These are phyloP conservation scores for Fusarium duplospermum DNA, from an alignment of 2,329 filamentous ascomycete genomes.

Conservation along the genomic window DNA sequence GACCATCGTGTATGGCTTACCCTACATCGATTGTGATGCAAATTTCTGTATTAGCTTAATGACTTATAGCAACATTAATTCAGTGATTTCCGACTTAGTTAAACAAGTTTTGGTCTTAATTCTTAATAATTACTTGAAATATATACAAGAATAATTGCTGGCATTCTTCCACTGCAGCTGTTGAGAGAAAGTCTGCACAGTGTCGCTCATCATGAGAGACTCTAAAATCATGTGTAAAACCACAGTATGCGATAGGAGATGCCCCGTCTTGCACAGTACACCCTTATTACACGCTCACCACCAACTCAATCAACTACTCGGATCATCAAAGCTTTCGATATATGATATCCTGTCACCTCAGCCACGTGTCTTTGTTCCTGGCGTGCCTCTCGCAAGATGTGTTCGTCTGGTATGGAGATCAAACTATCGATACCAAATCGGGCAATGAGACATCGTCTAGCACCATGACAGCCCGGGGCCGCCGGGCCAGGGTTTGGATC, in stretches of 20 bases:
- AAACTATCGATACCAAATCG: not conserved
- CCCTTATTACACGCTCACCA: not conserved
- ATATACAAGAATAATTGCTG: not conserved
- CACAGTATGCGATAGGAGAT: not conserved
- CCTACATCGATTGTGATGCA: not conserved
- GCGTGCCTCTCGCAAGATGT: not conserved
- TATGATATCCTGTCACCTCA: not conserved
- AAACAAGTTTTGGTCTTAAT: not conserved
- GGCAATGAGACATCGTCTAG: not conserved
- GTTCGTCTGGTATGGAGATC: slow-evolving; percentile 14
- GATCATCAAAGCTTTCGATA: not conserved
- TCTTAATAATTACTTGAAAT: not conserved
- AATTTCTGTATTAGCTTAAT: not conserved
- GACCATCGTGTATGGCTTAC: not conserved
- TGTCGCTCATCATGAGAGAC: not conserved
- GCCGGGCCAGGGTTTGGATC: not conserved
- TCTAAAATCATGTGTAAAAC: not conserved
- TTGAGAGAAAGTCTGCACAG: not conserved
- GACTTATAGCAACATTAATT: not conserved
- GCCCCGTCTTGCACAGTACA: not conserved
- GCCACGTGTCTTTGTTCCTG: not conserved
- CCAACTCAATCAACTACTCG: not conserved
- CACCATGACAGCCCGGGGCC: not conserved
- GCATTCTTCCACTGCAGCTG: not conserved
- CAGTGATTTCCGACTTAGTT: not conserved